Percentiles rank a stretch among this genome's conserved stretches.
phyloP scores from a whole-genome alignment of 148 eudicot species.

The Chenopodium berlandieri region DNA sequence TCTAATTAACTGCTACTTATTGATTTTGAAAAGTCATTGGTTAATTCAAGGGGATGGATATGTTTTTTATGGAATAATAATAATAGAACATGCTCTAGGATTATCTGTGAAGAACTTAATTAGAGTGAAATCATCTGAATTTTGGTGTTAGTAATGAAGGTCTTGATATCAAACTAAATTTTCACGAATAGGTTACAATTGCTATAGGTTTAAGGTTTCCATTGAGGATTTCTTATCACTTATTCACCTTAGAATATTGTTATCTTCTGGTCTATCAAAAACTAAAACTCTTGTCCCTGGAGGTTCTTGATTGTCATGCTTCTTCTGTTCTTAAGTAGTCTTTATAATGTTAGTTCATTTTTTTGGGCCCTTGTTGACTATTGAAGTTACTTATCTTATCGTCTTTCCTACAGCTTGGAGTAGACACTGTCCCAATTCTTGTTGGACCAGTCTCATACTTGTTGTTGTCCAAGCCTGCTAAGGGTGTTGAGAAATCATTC shows the following conservation, averaged over 20 bases:
- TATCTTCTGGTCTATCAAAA: no score
- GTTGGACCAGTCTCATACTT: slow-evolving; percentile 83
- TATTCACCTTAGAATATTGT: no score
- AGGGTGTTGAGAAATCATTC: slow-evolving; percentile 92
- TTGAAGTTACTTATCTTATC: background rate
- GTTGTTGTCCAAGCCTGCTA: slow-evolving; percentile 84
- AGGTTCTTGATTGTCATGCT: background rate
- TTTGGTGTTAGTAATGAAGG: background rate
- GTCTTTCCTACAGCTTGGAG: slow-evolving; percentile 62
- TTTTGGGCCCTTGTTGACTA: background rate
- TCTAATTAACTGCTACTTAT: background rate
- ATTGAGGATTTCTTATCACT: background rate
- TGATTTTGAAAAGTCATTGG: background rate
- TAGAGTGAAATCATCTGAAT: background rate
- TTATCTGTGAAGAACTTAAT: background rate
- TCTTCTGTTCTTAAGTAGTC: background rate
- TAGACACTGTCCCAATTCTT: slow-evolving; percentile 78
- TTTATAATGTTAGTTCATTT: background rate
- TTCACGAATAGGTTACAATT: background rate
- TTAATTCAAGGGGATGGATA: background rate
- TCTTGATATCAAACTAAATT: background rate
- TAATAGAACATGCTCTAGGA: background rate
- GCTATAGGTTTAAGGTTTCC: background rate
- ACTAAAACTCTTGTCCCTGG: background rate
- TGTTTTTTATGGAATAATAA: background rate